phyloP scores from a whole-genome alignment of 192 early-diverging fungal genomes.

The Linnemannia hyalina region DNA sequence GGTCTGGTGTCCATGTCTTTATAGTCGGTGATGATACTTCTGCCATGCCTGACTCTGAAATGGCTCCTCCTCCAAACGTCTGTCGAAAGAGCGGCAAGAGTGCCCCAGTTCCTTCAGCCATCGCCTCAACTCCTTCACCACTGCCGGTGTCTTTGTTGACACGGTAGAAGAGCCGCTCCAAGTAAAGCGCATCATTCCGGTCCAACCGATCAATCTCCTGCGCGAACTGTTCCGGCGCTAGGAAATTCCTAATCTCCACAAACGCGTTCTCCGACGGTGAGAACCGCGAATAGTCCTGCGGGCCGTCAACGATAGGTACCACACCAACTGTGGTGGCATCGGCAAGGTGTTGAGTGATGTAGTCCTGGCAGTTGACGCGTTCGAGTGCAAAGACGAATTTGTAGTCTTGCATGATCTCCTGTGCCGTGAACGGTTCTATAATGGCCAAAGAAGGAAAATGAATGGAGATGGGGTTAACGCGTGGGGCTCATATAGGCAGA shows the following conservation, averaged over 20 bases:
- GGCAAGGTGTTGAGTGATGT: constrained; percentile 20
- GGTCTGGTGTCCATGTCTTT: constrained; percentile 7
- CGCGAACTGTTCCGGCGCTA: constrained; percentile 30
- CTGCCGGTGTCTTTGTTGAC: background rate
- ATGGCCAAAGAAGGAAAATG: background rate
- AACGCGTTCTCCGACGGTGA: constrained; percentile 20
- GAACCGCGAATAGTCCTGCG: constrained; percentile 28
- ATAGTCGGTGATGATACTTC: background rate
- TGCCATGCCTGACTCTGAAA: background rate
- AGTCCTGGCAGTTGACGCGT: constrained; percentile 35
- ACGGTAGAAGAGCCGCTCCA: background rate
- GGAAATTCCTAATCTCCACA: constrained; percentile 12
- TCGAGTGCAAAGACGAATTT: constrained; percentile 40
- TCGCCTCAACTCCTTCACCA: background rate
- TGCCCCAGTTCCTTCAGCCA: background rate
- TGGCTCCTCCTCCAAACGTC: background rate
- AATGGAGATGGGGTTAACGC: too few relatives aligned
- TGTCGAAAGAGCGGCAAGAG: background rate
- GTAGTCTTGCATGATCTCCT: constrained; percentile 37
- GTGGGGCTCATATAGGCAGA: background rate
- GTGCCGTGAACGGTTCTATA: constrained; percentile 7
- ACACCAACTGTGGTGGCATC: constrained; percentile 24
- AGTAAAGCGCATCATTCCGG: constrained; percentile 13
- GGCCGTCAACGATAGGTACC: constrained; percentile 40
- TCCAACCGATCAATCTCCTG: constrained; percentile 20